These are phyloP conservation scores for Jaapia argillacea DNA, from an alignment of 768 basidiomycete species.

Conservation along the genomic window DNA sequence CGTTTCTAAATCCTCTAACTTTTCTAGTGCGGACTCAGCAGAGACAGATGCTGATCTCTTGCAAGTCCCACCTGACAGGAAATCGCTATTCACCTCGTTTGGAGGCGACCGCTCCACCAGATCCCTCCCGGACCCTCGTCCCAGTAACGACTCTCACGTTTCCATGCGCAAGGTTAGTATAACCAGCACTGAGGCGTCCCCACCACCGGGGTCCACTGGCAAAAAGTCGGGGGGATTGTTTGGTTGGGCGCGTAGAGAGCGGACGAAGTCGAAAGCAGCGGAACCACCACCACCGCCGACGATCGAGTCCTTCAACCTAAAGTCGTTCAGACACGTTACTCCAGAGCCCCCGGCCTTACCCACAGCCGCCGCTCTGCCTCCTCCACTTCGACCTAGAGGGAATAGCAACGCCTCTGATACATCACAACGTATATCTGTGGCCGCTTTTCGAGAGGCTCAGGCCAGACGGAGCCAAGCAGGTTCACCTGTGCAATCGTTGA, in stretches of 20 bases:
- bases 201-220: too few relatives aligned
- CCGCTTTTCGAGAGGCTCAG: conserved; percentile 73
- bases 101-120: conserved; percentile 48
- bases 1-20: conserved; percentile 12
- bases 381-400: conserved; percentile 44
- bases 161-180: too few relatives aligned
- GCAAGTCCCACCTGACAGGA: conserved; percentile 53
- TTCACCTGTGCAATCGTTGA: conserved; percentile 46
- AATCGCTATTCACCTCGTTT: conserved; percentile 42
- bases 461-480: conserved; percentile 52
- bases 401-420: conserved; percentile 51
- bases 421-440: conserved; percentile 70
- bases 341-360: conserved; percentile 21
- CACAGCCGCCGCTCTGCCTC: conserved; percentile 7
- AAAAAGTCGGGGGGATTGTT: conserved; percentile 29
- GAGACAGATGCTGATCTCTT: conserved; percentile 32
- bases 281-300: conserved; percentile 12
- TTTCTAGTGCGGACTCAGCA: conserved; percentile 23
- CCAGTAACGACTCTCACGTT: too few relatives aligned
- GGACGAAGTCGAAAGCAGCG: conserved; percentile 25
- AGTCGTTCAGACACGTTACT: conserved; percentile 61
- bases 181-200: too few relatives aligned
- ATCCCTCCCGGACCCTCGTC: conserved; percentile 46
- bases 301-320: conserved; percentile 55
- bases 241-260: conserved; percentile 34